phyloP scores from a whole-genome alignment of 2,329 filamentous ascomycete species.

The Fusarium haematococcum region DNA sequence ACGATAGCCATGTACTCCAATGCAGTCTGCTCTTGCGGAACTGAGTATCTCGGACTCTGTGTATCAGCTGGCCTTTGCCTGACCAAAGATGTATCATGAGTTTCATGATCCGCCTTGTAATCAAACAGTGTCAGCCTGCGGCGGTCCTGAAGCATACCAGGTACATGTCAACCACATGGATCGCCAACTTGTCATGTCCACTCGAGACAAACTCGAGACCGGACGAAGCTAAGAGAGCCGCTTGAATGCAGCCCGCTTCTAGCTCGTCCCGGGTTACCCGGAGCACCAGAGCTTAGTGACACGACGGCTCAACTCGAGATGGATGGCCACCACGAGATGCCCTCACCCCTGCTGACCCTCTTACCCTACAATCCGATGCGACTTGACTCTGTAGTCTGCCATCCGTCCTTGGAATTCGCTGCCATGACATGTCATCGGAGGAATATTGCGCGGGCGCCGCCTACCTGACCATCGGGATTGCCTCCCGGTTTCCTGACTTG shows the following conservation, averaged over 20 bases:
- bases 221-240: background rate
- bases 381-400: background rate
- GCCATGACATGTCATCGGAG: slow-evolving; percentile 20
- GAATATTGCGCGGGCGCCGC: slow-evolving; percentile 13
- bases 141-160: background rate
- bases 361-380: slow-evolving; percentile 18
- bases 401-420: slow-evolving; percentile 4
- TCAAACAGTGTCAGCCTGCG: background rate
- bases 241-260: background rate
- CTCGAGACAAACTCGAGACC: background rate
- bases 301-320: background rate
- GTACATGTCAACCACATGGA: background rate
- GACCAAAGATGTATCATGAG: background rate
- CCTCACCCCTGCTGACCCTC: background rate
- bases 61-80: background rate
- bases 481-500: slow-evolving; percentile 21
- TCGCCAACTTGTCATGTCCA: background rate
- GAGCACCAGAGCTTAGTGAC: background rate
- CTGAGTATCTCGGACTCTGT: background rate
- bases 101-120: background rate
- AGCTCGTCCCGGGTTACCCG: background rate
- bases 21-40: background rate
- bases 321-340: background rate
- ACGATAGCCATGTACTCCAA: background rate
- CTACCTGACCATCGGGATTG: slow-evolving; percentile 10